Evolutionary conservation across 2,329 filamentous ascomycete genomes (phyloP), one percentile per base, ranked within the genome.

Genomic region (Malbranchea zuffiana): DNA sequence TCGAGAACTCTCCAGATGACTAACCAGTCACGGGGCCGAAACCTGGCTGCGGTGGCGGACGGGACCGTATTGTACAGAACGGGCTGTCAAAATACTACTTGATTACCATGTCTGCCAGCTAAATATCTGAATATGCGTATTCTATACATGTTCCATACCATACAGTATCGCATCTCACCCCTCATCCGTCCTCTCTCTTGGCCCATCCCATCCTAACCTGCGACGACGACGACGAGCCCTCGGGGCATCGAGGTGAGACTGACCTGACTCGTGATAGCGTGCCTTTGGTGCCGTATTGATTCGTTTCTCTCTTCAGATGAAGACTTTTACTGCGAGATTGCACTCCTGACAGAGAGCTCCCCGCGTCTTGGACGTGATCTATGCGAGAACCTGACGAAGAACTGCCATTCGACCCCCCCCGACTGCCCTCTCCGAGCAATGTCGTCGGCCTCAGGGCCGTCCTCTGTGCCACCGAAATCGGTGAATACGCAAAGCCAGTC

Each of bases 401-500:
- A 8, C 26, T 8, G 11, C 8, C 17, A 15, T 24, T 4, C 17
- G 5, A 5, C 19, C 25, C 27, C 17, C 15, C 30, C 6, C 37
- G 6, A 26, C 35, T 33, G 25, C 12, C 28, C 6, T 16, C 16
- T 19, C 39, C 44, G 31, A 56, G 54, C 54, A 47, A 64, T 64
- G 61, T 63, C 61, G 50, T 60, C 57, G 40, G 59, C 54, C 50
- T 37, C 53, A 46, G 57, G 56, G 44, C 58, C 57, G 40, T 48
- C 46, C 21, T 45, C 53, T 38, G 49, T 51, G 36, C 49, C 56
- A 41, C 55, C 61, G 24, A 66, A 66, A 54, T 51, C 57, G 43
- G 49, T 53, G 41, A 62, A 55, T 43, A 52, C 50, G 33, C 46
- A 53, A 11, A 59, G 50, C 45, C 52, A 58, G 40, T 49, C 57